Conservation (phyloP, 1,284 basidiomycete species). For the Schizophyllum amplum region DNA sequence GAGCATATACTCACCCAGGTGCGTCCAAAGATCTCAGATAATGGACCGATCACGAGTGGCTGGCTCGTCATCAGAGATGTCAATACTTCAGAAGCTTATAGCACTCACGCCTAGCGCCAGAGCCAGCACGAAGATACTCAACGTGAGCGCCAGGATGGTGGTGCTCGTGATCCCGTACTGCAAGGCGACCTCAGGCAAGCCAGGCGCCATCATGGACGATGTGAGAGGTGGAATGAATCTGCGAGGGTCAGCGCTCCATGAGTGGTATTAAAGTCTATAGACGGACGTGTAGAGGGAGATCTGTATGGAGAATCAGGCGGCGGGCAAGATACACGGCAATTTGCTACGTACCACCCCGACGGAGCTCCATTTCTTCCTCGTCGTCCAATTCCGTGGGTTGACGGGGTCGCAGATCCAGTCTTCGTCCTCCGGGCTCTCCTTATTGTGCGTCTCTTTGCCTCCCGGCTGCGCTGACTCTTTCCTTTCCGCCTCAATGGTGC, state of each 20-base stretch:
- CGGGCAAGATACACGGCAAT: background rate
- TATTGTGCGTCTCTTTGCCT: background rate
- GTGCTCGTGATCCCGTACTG: background rate
- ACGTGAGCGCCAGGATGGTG: background rate
- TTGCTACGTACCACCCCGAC: conserved; percentile 2
- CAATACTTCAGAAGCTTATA: too few relatives aligned
- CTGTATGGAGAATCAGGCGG: background rate
- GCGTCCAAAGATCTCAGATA: background rate
- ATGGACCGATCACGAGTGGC: background rate
- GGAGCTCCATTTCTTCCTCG: conserved; percentile 5
- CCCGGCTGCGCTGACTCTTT: background rate
- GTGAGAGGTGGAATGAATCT: background rate
- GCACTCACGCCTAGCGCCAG: background rate
- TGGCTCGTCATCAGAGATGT: background rate
- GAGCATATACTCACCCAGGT: background rate
- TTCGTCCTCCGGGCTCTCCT: background rate
- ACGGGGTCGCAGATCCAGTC: conserved; percentile 3
- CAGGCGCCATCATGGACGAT: background rate
- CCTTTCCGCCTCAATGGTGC: too few relatives aligned
- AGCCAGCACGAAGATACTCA: background rate
- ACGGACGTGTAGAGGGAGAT: background rate
- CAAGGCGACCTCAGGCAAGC: background rate
- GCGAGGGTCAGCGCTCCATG: background rate
- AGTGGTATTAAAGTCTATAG: background rate
- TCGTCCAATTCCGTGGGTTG: conserved; percentile 7